Conservation (phyloP, 2,329 filamentous ascomycete species). For the Diaporthe batatas region DNA sequence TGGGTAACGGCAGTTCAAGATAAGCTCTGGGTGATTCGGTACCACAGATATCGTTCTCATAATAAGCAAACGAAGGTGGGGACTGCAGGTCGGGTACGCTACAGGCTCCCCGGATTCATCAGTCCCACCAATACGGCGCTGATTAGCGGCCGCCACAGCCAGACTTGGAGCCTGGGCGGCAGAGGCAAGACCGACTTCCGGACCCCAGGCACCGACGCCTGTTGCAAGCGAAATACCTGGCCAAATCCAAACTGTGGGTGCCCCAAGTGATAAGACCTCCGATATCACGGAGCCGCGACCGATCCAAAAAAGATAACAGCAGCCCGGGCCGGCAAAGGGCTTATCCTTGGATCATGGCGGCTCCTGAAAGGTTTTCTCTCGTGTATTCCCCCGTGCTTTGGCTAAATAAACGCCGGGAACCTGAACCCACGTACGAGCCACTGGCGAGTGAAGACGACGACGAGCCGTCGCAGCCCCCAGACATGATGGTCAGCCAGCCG, state of each 20-base stretch:
- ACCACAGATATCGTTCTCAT: too few species aligned
- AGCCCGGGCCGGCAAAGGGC: constrained; percentile 27
- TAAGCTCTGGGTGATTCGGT: too few species aligned
- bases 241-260: background rate
- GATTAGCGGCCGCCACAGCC: background rate
- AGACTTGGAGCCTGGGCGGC: background rate
- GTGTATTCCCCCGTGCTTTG: background rate
- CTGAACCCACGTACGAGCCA: constrained; percentile 30
- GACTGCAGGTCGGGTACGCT: background rate
- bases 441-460: constrained; percentile 24
- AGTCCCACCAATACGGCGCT: background rate
- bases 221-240: background rate
- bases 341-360: constrained; percentile 25
- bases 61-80: too few species aligned
- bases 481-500: constrained; percentile 30
- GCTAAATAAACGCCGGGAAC: background rate
- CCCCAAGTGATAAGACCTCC: constrained; percentile 7
- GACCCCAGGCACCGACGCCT: background rate
- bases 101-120: background rate
- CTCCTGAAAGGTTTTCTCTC: constrained; percentile 6
- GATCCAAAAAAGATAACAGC: constrained; percentile 23
- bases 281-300: constrained; percentile 22
- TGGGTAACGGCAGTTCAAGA: too few species aligned
- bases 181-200: background rate
- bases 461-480: constrained; percentile 24